phyloP scores from a whole-genome alignment of 2,329 filamentous ascomycete genomes.

The Raffaelea deltoideospora region DNA sequence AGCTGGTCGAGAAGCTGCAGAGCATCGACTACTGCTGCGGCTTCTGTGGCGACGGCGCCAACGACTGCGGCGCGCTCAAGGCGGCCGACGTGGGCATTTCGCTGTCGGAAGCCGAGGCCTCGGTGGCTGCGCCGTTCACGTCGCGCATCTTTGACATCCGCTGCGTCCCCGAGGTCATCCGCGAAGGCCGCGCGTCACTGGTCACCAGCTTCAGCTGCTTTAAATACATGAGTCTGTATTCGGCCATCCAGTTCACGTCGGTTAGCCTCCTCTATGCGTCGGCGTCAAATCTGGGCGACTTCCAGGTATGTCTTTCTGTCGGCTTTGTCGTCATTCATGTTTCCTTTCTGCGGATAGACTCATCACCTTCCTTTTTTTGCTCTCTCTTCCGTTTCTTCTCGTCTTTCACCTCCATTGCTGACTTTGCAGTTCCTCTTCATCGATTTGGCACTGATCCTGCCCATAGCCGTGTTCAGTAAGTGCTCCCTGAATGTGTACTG shows the following conservation, averaged over 20 bases:
- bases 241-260: slow-evolving; percentile 95
- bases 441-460: slow-evolving; percentile 79
- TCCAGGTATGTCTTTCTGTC: too few species aligned
- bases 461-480: slow-evolving; percentile 86
- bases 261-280: slow-evolving; percentile 93
- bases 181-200: slow-evolving; percentile 82
- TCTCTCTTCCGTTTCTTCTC: slow-evolving; percentile 2
- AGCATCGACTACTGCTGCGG: slow-evolving; percentile 90
- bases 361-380: neutral
- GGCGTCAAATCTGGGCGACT: slow-evolving; percentile 89
- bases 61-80: slow-evolving; percentile 93
- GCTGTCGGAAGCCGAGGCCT: slow-evolving; percentile 91
- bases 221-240: slow-evolving; percentile 99
- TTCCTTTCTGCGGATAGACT: too few species aligned
- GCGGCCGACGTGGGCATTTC: slow-evolving; percentile 96
- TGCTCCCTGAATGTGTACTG: slow-evolving; percentile 1
- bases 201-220: slow-evolving; percentile 99
- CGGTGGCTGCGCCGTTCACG: slow-evolving; percentile 94
- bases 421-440: slow-evolving; percentile 74
- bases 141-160: slow-evolving; percentile 91
- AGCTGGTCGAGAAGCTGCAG: slow-evolving; percentile 92
- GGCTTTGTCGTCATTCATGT: neutral
- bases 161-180: slow-evolving; percentile 84
- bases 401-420: neutral
- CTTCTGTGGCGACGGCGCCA: slow-evolving; percentile 94